These are phyloP conservation scores for Paecilomyces formosus DNA, from an alignment of 2,329 filamentous ascomycete genomes.

Conservation along the genomic window DNA sequence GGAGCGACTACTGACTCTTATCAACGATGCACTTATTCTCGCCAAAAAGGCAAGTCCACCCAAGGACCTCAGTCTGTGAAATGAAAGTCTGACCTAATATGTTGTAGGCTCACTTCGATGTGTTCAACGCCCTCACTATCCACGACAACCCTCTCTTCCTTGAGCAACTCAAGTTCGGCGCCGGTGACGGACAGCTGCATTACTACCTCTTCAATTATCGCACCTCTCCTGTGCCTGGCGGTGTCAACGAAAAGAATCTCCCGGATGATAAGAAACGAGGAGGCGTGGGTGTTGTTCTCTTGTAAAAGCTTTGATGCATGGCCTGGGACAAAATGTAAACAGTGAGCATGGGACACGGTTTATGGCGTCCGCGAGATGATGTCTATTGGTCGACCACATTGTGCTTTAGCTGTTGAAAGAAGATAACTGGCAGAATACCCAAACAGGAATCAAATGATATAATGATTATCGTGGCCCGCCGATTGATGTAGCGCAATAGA, in stretches of 20 bases:
- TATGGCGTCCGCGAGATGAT: neutral
- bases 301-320: constrained; percentile 36
- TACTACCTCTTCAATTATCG: constrained; percentile 98
- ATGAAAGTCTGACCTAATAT: neutral
- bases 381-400: neutral
- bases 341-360: neutral
- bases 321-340: neutral
- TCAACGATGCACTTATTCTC: constrained; percentile 78
- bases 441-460: neutral
- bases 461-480: neutral
- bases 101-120: constrained; percentile 67
- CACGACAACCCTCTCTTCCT: constrained; percentile 94
- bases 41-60: constrained; percentile 59
- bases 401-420: neutral
- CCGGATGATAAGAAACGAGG: constrained; percentile 72
- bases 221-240: constrained; percentile 74
- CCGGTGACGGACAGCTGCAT: constrained; percentile 88
- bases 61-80: neutral
- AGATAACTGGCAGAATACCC: neutral
- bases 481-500: neutral
- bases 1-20: constrained; percentile 68
- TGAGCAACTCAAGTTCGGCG: constrained; percentile 87
- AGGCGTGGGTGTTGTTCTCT: constrained; percentile 84
- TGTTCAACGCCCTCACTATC: constrained; percentile 90
- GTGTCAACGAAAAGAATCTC: constrained; percentile 70